phyloP scores from a whole-genome alignment of 441 rosid genomes.

The Dalechampia spathulata region DNA sequence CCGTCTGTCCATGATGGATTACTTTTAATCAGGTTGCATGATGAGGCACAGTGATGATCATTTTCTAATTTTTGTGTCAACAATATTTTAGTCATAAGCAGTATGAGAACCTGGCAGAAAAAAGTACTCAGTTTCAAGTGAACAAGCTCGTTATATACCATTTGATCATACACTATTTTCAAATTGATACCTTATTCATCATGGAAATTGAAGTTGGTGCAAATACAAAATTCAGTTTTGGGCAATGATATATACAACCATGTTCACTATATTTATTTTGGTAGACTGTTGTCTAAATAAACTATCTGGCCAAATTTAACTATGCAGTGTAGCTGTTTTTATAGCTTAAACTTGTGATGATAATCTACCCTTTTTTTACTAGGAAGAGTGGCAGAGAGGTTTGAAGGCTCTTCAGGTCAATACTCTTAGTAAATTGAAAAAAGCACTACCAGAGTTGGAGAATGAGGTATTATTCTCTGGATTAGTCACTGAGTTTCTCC shows the following conservation, averaged over 20 bases:
- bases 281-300: background rate
- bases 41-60: too few relatives aligned
- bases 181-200: background rate
- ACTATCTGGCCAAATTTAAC: background rate
- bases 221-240: background rate
- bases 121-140: too few relatives aligned
- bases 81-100: too few relatives aligned
- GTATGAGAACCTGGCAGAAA: too few relatives aligned
- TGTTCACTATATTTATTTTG: background rate
- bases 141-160: too few relatives aligned
- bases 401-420: constrained; percentile 60
- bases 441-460: constrained; percentile 63
- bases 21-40: too few relatives aligned
- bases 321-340: background rate
- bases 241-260: background rate
- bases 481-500: background rate
- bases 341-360: background rate
- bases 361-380: constrained; percentile 6
- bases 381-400: constrained; percentile 93
- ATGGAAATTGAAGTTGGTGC: background rate
- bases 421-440: constrained; percentile 56
- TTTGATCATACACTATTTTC: too few relatives aligned
- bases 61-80: too few relatives aligned
- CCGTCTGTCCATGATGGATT: too few relatives aligned
- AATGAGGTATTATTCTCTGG: constrained; percentile 37